Evolutionary conservation across 345 rosid species (phyloP).

Genomic region (Crucihimalaya himalaica): DNA sequence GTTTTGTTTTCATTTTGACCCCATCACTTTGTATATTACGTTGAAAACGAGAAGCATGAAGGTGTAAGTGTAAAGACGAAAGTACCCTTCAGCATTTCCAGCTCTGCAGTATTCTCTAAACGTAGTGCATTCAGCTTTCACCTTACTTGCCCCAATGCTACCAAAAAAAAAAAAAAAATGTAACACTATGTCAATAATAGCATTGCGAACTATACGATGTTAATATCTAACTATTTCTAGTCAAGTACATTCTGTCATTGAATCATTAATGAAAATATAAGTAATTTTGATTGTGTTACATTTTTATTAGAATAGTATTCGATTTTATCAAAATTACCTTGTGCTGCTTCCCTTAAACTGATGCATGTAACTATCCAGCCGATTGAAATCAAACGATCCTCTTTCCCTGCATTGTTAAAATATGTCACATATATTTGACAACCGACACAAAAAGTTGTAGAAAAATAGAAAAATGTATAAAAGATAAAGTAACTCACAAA

Average conservation of each 20-base stretch:
- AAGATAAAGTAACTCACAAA: slow-evolving; percentile 45
- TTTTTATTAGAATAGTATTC: background rate
- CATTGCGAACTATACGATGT: background rate
- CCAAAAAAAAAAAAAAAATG: background rate
- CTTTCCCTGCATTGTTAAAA: slow-evolving; percentile 36
- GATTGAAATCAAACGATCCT: slow-evolving; percentile 48
- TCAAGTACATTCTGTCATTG: background rate
- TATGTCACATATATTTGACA: background rate
- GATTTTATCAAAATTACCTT: slow-evolving; percentile 47
- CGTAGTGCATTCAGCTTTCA: slow-evolving; percentile 81
- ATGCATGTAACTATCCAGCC: slow-evolving; percentile 78
- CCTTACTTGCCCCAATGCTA: slow-evolving; percentile 98
- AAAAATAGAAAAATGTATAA: background rate
- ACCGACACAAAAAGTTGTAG: background rate
- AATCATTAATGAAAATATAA: slow-evolving; percentile 9
- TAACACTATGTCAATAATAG: background rate
- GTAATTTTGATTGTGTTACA: too few relatives aligned
- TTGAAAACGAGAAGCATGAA: background rate
- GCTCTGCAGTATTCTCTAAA: slow-evolving; percentile 81
- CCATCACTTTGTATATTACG: background rate
- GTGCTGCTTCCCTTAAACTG: slow-evolving; percentile 96
- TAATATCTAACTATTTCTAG: background rate
- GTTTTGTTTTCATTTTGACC: background rate
- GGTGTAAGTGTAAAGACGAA: slow-evolving; percentile 14
- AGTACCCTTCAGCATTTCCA: slow-evolving; percentile 87